phyloP scores from a whole-genome alignment of 2,329 filamentous ascomycete genomes.

The Cercospora sp. region DNA sequence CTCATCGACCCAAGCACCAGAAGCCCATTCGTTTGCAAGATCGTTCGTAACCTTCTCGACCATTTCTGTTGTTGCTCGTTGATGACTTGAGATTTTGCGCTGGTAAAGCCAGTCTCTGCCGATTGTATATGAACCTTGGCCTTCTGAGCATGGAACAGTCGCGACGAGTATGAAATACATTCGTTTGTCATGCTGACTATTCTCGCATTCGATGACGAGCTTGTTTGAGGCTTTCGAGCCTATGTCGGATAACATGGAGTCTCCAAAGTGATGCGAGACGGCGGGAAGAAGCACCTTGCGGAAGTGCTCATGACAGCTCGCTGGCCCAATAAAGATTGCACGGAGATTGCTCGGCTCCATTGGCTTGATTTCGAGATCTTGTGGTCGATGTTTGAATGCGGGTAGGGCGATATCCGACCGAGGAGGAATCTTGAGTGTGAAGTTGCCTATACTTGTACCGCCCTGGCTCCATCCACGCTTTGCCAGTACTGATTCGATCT shows the following conservation, averaged over 20 bases:
- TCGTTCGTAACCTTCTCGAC: conserved; percentile 48
- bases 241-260: background rate
- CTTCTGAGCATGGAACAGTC: conserved; percentile 37
- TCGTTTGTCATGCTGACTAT: conserved; percentile 29
- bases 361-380: conserved; percentile 26
- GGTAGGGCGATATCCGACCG: conserved; percentile 37
- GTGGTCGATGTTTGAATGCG: conserved; percentile 40
- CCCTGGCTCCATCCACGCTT: conserved; percentile 58
- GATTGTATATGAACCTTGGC: conserved; percentile 47
- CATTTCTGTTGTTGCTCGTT: conserved; percentile 36
- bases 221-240: background rate
- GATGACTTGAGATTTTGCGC: conserved; percentile 34
- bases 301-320: conserved; percentile 36
- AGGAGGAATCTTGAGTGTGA: conserved; percentile 53
- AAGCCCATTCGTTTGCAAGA: conserved; percentile 49
- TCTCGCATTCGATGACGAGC: conserved; percentile 25
- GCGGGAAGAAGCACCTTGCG: conserved; percentile 13
- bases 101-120: conserved; percentile 56
- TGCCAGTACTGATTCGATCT: conserved; percentile 46
- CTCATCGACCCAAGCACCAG: conserved; percentile 55
- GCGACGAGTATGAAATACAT: conserved; percentile 60
- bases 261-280: conserved; percentile 23
- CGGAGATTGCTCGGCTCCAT: conserved; percentile 25
- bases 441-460: conserved; percentile 48
- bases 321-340: conserved; percentile 45